Percentiles rank a stretch among this genome's conserved stretches.
Conservation (phyloP, 2,329 filamentous ascomycete species). For the Akanthomyces uredinophilus region DNA sequence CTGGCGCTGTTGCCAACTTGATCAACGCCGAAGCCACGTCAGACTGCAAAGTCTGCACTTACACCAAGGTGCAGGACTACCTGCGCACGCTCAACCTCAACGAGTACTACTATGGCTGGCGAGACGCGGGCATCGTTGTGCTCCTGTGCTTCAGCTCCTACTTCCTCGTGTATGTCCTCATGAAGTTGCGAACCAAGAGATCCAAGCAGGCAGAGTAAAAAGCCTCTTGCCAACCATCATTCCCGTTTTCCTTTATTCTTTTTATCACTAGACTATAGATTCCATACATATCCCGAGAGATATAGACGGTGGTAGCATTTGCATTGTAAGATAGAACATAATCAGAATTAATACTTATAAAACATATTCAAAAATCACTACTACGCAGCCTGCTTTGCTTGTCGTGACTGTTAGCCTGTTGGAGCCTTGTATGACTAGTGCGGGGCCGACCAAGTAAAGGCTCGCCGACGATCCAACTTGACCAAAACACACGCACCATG, state of each 20-base stretch:
- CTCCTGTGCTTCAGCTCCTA: conserved; percentile 54
- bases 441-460: not conserved
- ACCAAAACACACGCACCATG: conserved; percentile 25
- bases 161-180: conserved; percentile 37
- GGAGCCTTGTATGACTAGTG: not conserved
- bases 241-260: not conserved
- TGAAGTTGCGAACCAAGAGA: conserved; percentile 45
- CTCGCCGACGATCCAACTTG: not conserved
- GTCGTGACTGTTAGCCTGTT: not conserved
- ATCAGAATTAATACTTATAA: not conserved
- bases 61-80: conserved; percentile 53
- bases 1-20: conserved; percentile 46
- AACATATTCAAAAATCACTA: not conserved
- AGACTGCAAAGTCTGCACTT: conserved; percentile 58
- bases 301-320: not conserved
- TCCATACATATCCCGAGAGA: not conserved
- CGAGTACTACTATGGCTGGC: conserved; percentile 61
- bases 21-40: conserved; percentile 54
- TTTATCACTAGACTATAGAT: conserved; percentile 1
- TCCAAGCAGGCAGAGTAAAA: conserved; percentile 41
- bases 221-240: not conserved
- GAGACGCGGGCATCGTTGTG: conserved; percentile 56
- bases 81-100: conserved; percentile 53
- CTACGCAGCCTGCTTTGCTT: not conserved
- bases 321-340: not conserved